These are phyloP conservation scores for Phaffomyces antillensis DNA, from an alignment of 805 yeast genomes.

Conservation along the genomic window DNA sequence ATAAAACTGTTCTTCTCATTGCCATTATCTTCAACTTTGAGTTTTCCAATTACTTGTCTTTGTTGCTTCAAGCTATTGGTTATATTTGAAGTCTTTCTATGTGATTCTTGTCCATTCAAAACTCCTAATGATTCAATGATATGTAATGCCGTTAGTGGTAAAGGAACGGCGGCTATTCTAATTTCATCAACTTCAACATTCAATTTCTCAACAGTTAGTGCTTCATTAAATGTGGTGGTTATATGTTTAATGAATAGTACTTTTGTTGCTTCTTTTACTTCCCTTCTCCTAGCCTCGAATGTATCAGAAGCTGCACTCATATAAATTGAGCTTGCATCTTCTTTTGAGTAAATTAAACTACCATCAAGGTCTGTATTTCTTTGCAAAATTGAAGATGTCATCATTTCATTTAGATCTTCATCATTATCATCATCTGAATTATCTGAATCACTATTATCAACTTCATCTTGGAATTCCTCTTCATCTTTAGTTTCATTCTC, in stretches of 20 bases:
- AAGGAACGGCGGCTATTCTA: constrained; percentile 34
- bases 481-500: constrained; percentile 3
- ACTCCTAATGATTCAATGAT: constrained; percentile 21
- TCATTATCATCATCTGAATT: constrained; percentile 18
- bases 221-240: constrained; percentile 42
- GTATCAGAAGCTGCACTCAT: constrained; percentile 72
- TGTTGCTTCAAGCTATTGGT: constrained; percentile 4
- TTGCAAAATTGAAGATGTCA: constrained; percentile 22
- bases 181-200: constrained; percentile 30
- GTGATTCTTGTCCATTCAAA: constrained; percentile 6
- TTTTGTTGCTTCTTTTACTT: constrained; percentile 8
- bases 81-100: constrained; percentile 9
- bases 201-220: constrained; percentile 26
- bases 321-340: constrained; percentile 64
- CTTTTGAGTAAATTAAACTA: constrained; percentile 60
- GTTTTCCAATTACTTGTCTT: neutral
- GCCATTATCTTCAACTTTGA: neutral
- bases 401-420: constrained; percentile 22
- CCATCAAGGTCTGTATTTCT: constrained; percentile 30
- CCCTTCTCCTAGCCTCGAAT: constrained; percentile 20
- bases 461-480: constrained; percentile 10
- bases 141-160: constrained; percentile 20
- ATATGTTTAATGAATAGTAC: constrained; percentile 27
- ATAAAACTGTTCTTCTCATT: constrained; percentile 16
- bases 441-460: constrained; percentile 25